Percentiles rank a stretch among this genome's conserved stretches.
Conservation (phyloP, 2,329 filamentous ascomycete species). For the Exophiala sp. region DNA sequence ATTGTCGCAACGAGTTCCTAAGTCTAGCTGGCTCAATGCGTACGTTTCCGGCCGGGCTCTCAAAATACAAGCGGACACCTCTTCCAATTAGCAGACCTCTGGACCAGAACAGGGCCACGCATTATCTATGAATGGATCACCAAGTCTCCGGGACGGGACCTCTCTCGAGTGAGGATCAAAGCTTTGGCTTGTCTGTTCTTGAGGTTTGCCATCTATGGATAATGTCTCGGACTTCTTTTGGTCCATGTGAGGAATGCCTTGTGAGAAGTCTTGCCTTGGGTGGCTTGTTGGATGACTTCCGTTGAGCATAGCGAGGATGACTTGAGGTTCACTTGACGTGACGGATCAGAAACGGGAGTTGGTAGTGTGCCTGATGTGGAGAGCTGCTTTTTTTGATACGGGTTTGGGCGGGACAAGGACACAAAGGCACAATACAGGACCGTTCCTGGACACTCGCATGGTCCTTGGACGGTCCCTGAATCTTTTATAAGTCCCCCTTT, state of each 20-base stretch:
- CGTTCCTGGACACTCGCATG: slow-evolving; percentile 23
- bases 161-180: slow-evolving; percentile 93
- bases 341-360: slow-evolving; percentile 19
- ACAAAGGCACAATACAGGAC: background rate
- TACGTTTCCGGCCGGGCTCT: slow-evolving; percentile 9
- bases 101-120: slow-evolving; percentile 4
- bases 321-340: slow-evolving; percentile 22
- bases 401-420: slow-evolving; percentile 1
- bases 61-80: slow-evolving; percentile 8
- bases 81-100: background rate
- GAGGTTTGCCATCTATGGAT: slow-evolving; percentile 30
- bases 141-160: slow-evolving; percentile 56
- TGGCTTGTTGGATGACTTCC: slow-evolving; percentile 9
- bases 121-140: slow-evolving; percentile 17
- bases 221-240: background rate
- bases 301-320: slow-evolving; percentile 19
- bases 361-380: slow-evolving; percentile 1
- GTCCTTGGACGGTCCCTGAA: slow-evolving; percentile 14
- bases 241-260: slow-evolving; percentile 13
- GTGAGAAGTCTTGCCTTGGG: slow-evolving; percentile 13
- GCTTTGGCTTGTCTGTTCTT: slow-evolving; percentile 75
- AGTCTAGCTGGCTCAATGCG: slow-evolving; percentile 9
- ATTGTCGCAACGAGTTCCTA: slow-evolving; percentile 19
- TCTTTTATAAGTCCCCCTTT: slow-evolving; percentile 28
- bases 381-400: slow-evolving; percentile 8